Conservation (phyloP, 139 green algal genomes). For the Tetraselmis chui region DNA sequence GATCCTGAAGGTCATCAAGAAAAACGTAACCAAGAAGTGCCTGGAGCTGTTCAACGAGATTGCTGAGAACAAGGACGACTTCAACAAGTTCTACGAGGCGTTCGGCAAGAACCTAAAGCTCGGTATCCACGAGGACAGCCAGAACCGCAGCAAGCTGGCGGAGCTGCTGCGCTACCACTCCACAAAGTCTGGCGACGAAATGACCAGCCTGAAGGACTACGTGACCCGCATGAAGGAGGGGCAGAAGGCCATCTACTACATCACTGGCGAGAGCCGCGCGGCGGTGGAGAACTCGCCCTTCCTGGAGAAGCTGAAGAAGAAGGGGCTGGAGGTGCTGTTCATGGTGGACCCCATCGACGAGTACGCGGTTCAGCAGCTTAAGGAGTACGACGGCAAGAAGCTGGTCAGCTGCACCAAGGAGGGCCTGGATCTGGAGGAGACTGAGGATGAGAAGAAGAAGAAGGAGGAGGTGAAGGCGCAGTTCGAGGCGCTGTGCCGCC, state of each 20-base stretch:
- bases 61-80: slow-evolving; percentile 99
- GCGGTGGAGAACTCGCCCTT: slow-evolving; percentile 78
- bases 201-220: slow-evolving; percentile 98
- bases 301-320: slow-evolving; percentile 60
- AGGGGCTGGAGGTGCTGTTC: slow-evolving; percentile 96
- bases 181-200: slow-evolving; percentile 81
- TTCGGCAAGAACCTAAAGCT: slow-evolving; percentile 99
- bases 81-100: slow-evolving; percentile 98
- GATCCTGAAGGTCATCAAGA: slow-evolving; percentile 99
- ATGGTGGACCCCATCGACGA: slow-evolving; percentile 99
- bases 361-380: slow-evolving; percentile 99
- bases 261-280: slow-evolving; percentile 94
- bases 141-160: slow-evolving; percentile 96
- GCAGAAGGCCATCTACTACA: slow-evolving; percentile 99
- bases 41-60: slow-evolving; percentile 95
- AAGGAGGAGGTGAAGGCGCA: slow-evolving; percentile 69
- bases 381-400: slow-evolving; percentile 99
- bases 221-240: slow-evolving; percentile 99
- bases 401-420: slow-evolving; percentile 98
- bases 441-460: slow-evolving; percentile 91
- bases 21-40: slow-evolving; percentile 99
- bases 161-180: slow-evolving; percentile 76
- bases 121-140: slow-evolving; percentile 83
- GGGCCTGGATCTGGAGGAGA: slow-evolving; percentile 68
- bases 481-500: slow-evolving; percentile 89